phyloP scores from a whole-genome alignment of 345 rosid species.

The Theobroma cacao region DNA sequence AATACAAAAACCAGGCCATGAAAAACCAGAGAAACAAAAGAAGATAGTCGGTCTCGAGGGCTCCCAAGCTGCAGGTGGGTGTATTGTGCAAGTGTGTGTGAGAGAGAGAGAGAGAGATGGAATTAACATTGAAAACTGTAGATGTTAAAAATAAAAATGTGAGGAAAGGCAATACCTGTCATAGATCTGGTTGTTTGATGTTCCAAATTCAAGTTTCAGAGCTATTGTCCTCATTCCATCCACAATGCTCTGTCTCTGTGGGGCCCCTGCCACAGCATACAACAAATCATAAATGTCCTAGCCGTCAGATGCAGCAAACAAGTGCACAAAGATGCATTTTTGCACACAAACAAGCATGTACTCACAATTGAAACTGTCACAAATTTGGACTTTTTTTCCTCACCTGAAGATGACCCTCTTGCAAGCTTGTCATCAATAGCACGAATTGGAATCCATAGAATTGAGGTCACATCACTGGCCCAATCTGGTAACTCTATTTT shows the following conservation, averaged over 20 bases:
- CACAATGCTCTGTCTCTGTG: constrained; percentile 70
- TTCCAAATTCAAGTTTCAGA: constrained; percentile 91
- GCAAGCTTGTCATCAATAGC: constrained; percentile 76
- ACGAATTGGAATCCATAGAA: constrained; percentile 86
- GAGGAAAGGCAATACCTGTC: constrained; percentile 53
- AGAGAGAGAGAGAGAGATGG: not conserved
- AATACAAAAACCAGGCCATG: not conserved
- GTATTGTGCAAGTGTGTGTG: not conserved
- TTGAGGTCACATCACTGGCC: constrained; percentile 73
- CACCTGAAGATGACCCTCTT: constrained; percentile 91
- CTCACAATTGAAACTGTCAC: constrained; percentile 16
- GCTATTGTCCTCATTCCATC: constrained; percentile 99
- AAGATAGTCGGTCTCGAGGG: not conserved
- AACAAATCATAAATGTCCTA: constrained; percentile 19
- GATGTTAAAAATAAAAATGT: not conserved
- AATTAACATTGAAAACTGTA: constrained; percentile 6
- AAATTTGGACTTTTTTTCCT: constrained; percentile 15
- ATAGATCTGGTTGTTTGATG: constrained; percentile 82
- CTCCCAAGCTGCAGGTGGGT: not conserved
- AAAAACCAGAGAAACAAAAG: not conserved
- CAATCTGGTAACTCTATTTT: constrained; percentile 79
- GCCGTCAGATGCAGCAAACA: constrained; percentile 16
- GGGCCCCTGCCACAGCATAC: constrained; percentile 45
- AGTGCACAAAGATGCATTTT: too few species aligned
- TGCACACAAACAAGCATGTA: constrained; percentile 14